Conservation (phyloP, 441 rosid genomes). For the Arabidopsis lyrata region DNA sequence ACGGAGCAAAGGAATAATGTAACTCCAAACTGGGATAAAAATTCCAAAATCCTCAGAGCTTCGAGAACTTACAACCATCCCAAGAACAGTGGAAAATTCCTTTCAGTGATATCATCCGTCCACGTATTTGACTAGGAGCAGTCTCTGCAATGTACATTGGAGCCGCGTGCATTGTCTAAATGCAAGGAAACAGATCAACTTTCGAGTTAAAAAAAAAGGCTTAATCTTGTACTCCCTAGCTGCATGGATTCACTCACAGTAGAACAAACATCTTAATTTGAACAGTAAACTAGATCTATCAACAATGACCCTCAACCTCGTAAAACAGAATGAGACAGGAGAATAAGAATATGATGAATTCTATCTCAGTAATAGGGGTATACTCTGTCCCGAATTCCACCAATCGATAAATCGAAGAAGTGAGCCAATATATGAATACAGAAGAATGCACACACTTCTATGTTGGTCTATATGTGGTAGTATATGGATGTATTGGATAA, state of each 20-base stretch:
- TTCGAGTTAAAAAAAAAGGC: constrained; percentile 31
- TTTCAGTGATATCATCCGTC: constrained; percentile 89
- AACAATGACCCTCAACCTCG: not conserved
- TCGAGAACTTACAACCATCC: constrained; percentile 94
- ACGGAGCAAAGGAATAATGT: not conserved
- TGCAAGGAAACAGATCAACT: constrained; percentile 30
- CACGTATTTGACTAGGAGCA: constrained; percentile 91
- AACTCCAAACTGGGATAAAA: constrained; percentile 13
- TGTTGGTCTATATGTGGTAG: not conserved
- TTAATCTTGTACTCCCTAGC: constrained; percentile 3
- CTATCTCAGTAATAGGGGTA: constrained; percentile 1
- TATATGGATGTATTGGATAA: not conserved
- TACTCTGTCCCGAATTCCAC: constrained; percentile 12
- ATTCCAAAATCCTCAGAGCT: constrained; percentile 18
- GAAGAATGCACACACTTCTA: not conserved
- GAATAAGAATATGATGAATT: not conserved
- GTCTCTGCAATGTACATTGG: constrained; percentile 99
- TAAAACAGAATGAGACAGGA: not conserved
- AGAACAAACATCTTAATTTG: constrained; percentile 9
- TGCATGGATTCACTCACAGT: constrained; percentile 10
- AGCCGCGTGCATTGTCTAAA: constrained; percentile 98
- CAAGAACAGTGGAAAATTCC: constrained; percentile 94
- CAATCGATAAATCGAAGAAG: not conserved
- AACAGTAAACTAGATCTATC: constrained; percentile 12
- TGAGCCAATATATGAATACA: not conserved